phyloP scores from a whole-genome alignment of 2,329 filamentous ascomycete species.

The Plenodomus tracheiphilus region DNA sequence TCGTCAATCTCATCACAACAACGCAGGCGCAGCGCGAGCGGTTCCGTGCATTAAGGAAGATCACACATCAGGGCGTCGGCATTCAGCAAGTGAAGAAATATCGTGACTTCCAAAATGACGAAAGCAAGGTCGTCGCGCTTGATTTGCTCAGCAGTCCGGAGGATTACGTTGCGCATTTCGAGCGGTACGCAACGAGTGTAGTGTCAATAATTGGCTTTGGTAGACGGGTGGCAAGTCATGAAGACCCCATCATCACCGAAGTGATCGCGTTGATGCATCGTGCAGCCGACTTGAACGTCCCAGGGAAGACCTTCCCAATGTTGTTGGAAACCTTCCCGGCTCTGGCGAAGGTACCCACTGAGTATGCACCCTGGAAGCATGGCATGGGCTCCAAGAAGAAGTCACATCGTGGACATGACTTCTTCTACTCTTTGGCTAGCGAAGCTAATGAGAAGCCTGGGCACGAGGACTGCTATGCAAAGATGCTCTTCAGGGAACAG shows the following conservation, averaged over 20 bases:
- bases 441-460: slow-evolving; percentile 37
- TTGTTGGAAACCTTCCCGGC: slow-evolving; percentile 61
- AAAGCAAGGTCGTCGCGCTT: slow-evolving; percentile 57
- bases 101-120: slow-evolving; percentile 62
- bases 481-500: slow-evolving; percentile 48
- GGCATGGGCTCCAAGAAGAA: slow-evolving; percentile 32
- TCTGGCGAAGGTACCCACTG: slow-evolving; percentile 60
- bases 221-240: slow-evolving; percentile 53
- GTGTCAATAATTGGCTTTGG: slow-evolving; percentile 62
- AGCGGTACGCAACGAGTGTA: slow-evolving; percentile 58
- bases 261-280: slow-evolving; percentile 63
- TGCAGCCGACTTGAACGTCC: slow-evolving; percentile 56
- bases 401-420: slow-evolving; percentile 36
- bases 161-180: slow-evolving; percentile 58
- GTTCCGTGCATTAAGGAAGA: slow-evolving; percentile 36
- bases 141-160: slow-evolving; percentile 51
- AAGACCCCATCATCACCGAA: slow-evolving; percentile 63
- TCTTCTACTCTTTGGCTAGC: slow-evolving; percentile 39
- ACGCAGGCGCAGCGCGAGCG: slow-evolving; percentile 35
- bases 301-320: slow-evolving; percentile 61
- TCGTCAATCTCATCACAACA: slow-evolving; percentile 41
- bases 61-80: slow-evolving; percentile 42
- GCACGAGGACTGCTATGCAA: slow-evolving; percentile 40
- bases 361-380: slow-evolving; percentile 41
- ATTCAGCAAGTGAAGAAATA: slow-evolving; percentile 59